A percentile compares a stretch with the other conserved stretches of the same genome.
These are phyloP conservation scores for Beta lomatogona DNA, from an alignment of 179 eudicot species.

Conservation along the genomic window DNA sequence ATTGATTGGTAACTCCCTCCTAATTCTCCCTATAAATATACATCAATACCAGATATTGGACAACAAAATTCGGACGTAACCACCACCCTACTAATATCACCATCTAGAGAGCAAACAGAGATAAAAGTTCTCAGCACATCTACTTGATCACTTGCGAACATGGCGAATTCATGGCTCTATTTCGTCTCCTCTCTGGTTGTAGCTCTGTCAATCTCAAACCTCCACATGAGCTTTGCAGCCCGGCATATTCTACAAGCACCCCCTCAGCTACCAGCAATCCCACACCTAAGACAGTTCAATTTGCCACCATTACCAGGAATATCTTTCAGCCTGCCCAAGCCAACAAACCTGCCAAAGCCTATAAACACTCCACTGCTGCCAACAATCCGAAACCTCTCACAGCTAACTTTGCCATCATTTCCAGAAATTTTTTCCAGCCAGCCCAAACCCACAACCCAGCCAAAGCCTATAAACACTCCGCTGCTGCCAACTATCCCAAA, in stretches of 20 bases:
- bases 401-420: conserved; percentile 21
- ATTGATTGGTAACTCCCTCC: neutral
- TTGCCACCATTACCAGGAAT: conserved; percentile 3
- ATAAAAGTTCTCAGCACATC: neutral
- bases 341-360: conserved; percentile 21
- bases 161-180: conserved; percentile 23
- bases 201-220: conserved; percentile 28
- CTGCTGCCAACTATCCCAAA: conserved; percentile 13
- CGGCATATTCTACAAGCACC: conserved; percentile 25
- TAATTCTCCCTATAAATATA: conserved; percentile 26
- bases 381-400: conserved; percentile 29
- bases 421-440: conserved; percentile 5
- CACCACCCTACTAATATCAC: neutral
- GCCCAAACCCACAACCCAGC: conserved; percentile 22
- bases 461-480: conserved; percentile 15
- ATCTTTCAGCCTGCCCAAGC: neutral
- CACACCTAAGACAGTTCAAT: neutral
- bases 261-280: neutral
- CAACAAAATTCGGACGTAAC: conserved; percentile 5
- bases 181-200: conserved; percentile 26
- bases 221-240: conserved; percentile 29
- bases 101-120: neutral
- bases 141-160: neutral
- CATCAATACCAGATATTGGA: conserved; percentile 6
- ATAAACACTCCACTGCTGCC: conserved; percentile 19